phyloP scores from a whole-genome alignment of 75 land plant genomes.

The Ceratopteris richardii region DNA sequence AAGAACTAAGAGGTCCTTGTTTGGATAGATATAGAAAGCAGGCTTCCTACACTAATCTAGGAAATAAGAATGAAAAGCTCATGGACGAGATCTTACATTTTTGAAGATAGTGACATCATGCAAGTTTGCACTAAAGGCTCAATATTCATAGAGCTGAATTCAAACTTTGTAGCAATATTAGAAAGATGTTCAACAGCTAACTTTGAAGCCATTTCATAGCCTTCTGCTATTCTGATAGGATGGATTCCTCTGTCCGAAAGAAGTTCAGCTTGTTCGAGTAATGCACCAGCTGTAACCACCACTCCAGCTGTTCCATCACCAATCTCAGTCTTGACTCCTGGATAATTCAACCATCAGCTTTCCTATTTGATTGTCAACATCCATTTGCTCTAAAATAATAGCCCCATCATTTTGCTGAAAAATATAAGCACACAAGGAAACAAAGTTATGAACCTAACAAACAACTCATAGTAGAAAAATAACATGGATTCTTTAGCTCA shows the following conservation, averaged over 20 bases:
- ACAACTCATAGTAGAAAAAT: too few relatives aligned
- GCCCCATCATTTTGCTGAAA: constrained; percentile 96
- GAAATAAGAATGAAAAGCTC: too few relatives aligned
- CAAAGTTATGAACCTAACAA: too few relatives aligned
- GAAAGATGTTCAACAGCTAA: constrained; percentile 82
- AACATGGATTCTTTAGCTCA: too few relatives aligned
- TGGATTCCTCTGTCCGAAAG: constrained; percentile 91
- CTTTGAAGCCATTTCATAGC: constrained; percentile 94
- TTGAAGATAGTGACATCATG: constrained; percentile 96
- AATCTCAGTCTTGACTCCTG: constrained; percentile 94
- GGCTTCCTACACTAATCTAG: too few relatives aligned
- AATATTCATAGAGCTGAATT: constrained; percentile 42
- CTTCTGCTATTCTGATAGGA: constrained; percentile 95
- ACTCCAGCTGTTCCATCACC: constrained; percentile 99
- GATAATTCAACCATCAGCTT: constrained; percentile 98
- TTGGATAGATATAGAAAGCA: too few relatives aligned
- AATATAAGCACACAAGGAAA: too few relatives aligned
- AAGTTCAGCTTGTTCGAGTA: constrained; percentile 90
- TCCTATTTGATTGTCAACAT: constrained; percentile 95
- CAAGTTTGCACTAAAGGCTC: constrained; percentile 92
- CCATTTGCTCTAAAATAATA: constrained; percentile 97
- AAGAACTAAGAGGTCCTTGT: too few relatives aligned
- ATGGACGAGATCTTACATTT: constrained; percentile 66
- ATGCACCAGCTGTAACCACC: constrained; percentile 93
- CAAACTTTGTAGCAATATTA: constrained; percentile 63